phyloP scores from a whole-genome alignment of 208 protist species.

The Leishmania mexicana region DNA sequence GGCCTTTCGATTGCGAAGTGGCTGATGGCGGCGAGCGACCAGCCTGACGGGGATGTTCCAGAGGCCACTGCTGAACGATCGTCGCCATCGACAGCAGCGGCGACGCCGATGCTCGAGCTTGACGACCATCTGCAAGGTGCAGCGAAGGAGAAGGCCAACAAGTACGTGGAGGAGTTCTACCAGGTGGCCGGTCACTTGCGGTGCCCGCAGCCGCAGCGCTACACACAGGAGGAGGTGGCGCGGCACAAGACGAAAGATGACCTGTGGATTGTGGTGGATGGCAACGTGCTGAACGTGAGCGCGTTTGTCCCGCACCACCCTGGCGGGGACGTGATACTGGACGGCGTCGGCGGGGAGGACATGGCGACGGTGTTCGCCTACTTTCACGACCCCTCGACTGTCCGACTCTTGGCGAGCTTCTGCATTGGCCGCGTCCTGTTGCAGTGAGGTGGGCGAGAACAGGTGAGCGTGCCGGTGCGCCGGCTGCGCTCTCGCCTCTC shows the following conservation, averaged over 20 bases:
- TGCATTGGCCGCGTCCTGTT: constrained; percentile 56
- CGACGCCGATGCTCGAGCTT: neutral
- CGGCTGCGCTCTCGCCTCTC: neutral
- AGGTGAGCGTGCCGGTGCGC: neutral
- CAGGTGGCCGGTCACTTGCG: constrained; percentile 32
- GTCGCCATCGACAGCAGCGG: neutral
- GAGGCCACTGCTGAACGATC: neutral
- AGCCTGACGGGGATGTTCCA: neutral
- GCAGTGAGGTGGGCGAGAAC: neutral
- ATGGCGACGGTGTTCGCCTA: constrained; percentile 56
- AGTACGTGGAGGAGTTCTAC: constrained; percentile 45
- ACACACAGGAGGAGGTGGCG: constrained; percentile 56
- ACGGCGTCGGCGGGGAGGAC: constrained; percentile 63
- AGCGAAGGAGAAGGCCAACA: constrained; percentile 7
- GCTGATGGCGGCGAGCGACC: neutral
- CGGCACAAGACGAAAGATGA: constrained; percentile 44
- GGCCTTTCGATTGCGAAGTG: constrained; percentile 3
- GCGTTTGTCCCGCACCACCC: constrained; percentile 61
- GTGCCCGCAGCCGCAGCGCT: constrained; percentile 49
- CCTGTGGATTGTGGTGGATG: constrained; percentile 77
- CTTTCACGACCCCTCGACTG: constrained; percentile 53
- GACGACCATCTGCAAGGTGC: neutral
- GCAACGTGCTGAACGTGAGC: constrained; percentile 78
- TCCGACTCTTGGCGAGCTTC: constrained; percentile 52
- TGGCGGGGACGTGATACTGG: constrained; percentile 60